These are phyloP conservation scores for Albifimbria verrucaria DNA, from an alignment of 2,329 filamentous ascomycete species.

Conservation along the genomic window DNA sequence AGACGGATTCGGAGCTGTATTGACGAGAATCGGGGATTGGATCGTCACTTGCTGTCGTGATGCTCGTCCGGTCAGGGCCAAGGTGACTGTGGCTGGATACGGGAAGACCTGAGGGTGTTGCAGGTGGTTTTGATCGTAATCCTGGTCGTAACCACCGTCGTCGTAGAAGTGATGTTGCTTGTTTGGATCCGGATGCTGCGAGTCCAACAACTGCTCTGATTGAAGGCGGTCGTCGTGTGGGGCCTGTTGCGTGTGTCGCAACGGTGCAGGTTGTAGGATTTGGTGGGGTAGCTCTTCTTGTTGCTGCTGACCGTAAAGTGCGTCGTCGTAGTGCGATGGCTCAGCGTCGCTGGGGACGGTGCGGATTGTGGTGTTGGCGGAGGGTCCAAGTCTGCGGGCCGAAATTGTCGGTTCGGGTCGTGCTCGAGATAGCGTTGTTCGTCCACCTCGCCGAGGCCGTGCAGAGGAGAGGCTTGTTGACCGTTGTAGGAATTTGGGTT, in stretches of 20 bases:
- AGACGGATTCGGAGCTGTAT: constrained; percentile 55
- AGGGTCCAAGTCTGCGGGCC: constrained; percentile 4
- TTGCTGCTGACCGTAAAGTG: constrained; percentile 30
- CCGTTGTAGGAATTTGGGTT: constrained; percentile 1
- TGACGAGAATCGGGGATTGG: neutral
- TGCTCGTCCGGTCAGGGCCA: constrained; percentile 29
- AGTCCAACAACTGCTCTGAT: constrained; percentile 15
- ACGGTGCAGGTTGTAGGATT: constrained; percentile 29
- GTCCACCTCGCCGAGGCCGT: constrained; percentile 39
- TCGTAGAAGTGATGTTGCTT: constrained; percentile 31
- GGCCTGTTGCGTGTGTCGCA: constrained; percentile 10
- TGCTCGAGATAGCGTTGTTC: constrained; percentile 31
- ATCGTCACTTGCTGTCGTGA: constrained; percentile 20
- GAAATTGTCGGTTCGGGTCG: constrained; percentile 35
- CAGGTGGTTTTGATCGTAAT: constrained; percentile 16
- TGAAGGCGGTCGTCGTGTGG: constrained; percentile 26
- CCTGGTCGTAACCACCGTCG: constrained; percentile 36
- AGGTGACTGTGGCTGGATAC: constrained; percentile 28
- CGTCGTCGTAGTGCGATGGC: constrained; percentile 43
- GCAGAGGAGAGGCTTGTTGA: constrained; percentile 35
- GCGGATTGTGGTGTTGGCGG: constrained; percentile 40
- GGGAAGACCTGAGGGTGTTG: constrained; percentile 3
- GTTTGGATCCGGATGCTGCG: constrained; percentile 7
- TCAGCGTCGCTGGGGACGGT: constrained; percentile 45
- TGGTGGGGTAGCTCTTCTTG: constrained; percentile 22